Base-by-base conservation (phyloP, 208 protist genomes). In the Leishmania gerbilli region DNA sequence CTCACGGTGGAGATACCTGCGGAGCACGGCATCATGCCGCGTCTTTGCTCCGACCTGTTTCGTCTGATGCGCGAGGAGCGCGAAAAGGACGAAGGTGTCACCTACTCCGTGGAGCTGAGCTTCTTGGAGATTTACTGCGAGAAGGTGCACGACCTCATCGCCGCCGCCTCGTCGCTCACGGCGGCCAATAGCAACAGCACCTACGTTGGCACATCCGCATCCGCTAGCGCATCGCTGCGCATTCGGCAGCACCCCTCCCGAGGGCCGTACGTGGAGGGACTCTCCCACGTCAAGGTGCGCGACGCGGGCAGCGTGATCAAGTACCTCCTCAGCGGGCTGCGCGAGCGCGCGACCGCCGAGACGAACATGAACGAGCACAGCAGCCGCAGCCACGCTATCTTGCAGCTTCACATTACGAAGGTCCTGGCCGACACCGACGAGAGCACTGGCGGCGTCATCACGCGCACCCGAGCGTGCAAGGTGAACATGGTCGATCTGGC, bases 401-500 rank as follows among this genome's bases (percentile, higher is more conserved):
- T 99, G 76, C 84, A 96, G 75, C 87, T 99, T 64, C 90, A 97
- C 47, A 89, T 99, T 68, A 95, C 91, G 34, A 88, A 91, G 65
- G 84, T 95, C 9, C 75, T 87, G 19, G 81, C 88, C 5, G 80
- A 84, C 31, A 62, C 81, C 7, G 81, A 80, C 34, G 76, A 71
- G 7, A 76, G 80, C 34, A 92, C 88, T n/a, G 77, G 79, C n/a
- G 86, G 79, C 3, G 91, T 96, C 2, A 79, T 91, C 31, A 96
- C 95, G 17, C 87, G 89, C 37, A 93, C 91, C 45, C 86, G 93
- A 24, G 76, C 69, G n/a, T 89, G 85, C 67, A 95, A 93, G 47
- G 87, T 98, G 40, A 99, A 97, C 78, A 87, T 99, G 75, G 99
- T 99, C 19, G 99, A 99, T 90, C 91, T 99, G 7, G 99, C 99